phyloP scores from a whole-genome alignment of 1,139 yeast genomes.

The Taiozyma onychis region DNA sequence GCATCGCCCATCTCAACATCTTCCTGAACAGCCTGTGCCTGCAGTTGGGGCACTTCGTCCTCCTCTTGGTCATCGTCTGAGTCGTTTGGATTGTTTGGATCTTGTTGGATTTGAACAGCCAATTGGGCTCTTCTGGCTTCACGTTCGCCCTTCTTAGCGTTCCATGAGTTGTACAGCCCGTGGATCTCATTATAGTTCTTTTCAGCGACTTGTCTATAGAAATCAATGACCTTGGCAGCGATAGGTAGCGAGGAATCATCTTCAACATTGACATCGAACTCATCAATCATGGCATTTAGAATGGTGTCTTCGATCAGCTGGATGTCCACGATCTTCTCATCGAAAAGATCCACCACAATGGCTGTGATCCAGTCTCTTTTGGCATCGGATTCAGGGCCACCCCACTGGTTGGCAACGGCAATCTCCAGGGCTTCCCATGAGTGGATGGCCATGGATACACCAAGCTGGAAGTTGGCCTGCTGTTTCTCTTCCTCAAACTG shows the following conservation, averaged over 20 bases:
- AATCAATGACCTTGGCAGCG: slow-evolving; percentile 57
- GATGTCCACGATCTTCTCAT: slow-evolving; percentile 59
- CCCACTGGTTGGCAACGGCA: slow-evolving; percentile 97
- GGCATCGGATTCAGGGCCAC: slow-evolving; percentile 85
- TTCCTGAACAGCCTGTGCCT: slow-evolving; percentile 21
- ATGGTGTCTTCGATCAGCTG: slow-evolving; percentile 80
- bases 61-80: slow-evolving; percentile 37
- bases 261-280: slow-evolving; percentile 82
- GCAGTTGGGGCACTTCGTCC: slow-evolving; percentile 24
- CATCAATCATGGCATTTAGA: slow-evolving; percentile 89
- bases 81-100: slow-evolving; percentile 56
- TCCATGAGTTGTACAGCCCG: slow-evolving; percentile 52
- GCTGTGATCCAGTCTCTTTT: slow-evolving; percentile 96
- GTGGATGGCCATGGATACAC: slow-evolving; percentile 83
- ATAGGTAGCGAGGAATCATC: slow-evolving; percentile 81
- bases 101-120: slow-evolving; percentile 39
- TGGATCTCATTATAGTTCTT: slow-evolving; percentile 53
- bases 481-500: slow-evolving; percentile 55
- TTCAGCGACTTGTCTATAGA: slow-evolving; percentile 59
- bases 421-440: slow-evolving; percentile 84
- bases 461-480: slow-evolving; percentile 87
- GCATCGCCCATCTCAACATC: slow-evolving; percentile 35
- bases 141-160: slow-evolving; percentile 40
- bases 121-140: slow-evolving; percentile 28
- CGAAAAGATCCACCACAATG: slow-evolving; percentile 71